Base-by-base conservation (phyloP, 768 basidiomycete species). In the Lentinus brumalis region DNA sequence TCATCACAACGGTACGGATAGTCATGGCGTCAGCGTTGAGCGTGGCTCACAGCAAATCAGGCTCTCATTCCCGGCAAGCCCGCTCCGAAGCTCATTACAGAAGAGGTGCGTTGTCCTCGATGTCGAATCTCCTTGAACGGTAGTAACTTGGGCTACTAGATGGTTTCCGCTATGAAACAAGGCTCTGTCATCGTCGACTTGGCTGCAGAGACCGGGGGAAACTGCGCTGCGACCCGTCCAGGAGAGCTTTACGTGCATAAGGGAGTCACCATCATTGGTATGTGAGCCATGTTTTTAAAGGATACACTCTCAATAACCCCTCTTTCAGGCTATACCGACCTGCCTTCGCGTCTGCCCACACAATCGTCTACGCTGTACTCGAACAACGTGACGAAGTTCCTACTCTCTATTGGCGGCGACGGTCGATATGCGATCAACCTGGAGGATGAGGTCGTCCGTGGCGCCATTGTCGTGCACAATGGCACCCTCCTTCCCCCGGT, bases 161-260 rank as follows among this genome's bases (percentile, higher is more conserved):
- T 94, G 89, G 81, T 95, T 14, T 83, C 86, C 42, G 89, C 86
- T n/a, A 94, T 95, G 93, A 94, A 91, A 67, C 91, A 91, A 76
- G 93, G 93, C 29, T 94, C 93, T 5, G 86, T 95, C 31, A 84
- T 95, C 54, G 92, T 94, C 30, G 93, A 95, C 72, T 71, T 91
- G 60, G 93, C 93, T 41, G 88, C 92, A 15, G 93, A 95, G 75
- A 83, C 91, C 47, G 92, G 93, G n/a, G 93, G 93, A 14, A 95
- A 95, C 63, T 94, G 93, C 67, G 88, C 86, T 67, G 87, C 86
- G 14, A 95, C 93, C 9, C 78, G 81, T 53, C 92, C 93, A 7
- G 93, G 93, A 31, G 82, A 93, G 67, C 76, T 92, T 35, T 73
- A 79, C 51, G 78, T 86, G 10, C 80, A 89, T 65, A 77, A 85